Conservation (phyloP, 345 rosid species). For the Linum tenue region DNA sequence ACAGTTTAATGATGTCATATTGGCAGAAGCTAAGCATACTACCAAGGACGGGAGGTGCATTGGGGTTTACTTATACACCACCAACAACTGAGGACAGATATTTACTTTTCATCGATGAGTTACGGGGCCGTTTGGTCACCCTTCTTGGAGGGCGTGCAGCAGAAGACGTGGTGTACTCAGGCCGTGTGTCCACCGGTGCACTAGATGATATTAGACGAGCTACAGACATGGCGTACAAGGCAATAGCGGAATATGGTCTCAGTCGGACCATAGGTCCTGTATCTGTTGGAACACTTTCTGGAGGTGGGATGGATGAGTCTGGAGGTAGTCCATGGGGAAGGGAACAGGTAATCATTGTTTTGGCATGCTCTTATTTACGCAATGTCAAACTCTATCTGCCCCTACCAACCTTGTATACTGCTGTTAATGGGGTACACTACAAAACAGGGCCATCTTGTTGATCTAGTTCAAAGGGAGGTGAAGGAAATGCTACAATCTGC, state of each 20-base stretch:
- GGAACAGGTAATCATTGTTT: slow-evolving; percentile 51
- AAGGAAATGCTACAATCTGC: slow-evolving; percentile 69
- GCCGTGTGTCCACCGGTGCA: slow-evolving; percentile 79
- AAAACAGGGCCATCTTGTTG: slow-evolving; percentile 72
- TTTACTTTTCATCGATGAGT: slow-evolving; percentile 85
- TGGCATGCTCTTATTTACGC: slow-evolving; percentile 3
- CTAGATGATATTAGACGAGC: slow-evolving; percentile 94
- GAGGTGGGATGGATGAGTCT: slow-evolving; percentile 78
- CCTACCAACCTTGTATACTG: slow-evolving; percentile 9
- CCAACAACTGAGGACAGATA: slow-evolving; percentile 83
- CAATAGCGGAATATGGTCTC: slow-evolving; percentile 96
- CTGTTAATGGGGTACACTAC: slow-evolving; percentile 7
- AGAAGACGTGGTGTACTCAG: slow-evolving; percentile 81
- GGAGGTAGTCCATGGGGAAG: slow-evolving; percentile 70
- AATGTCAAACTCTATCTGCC: not conserved
- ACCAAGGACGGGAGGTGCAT: slow-evolving; percentile 95
- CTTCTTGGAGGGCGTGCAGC: slow-evolving; percentile 99
- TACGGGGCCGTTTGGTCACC: slow-evolving; percentile 88
- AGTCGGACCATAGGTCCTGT: slow-evolving; percentile 76
- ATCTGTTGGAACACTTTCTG: slow-evolving; percentile 72
- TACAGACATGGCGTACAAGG: slow-evolving; percentile 94
- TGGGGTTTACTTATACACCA: slow-evolving; percentile 83
- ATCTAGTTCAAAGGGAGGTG: slow-evolving; percentile 88
- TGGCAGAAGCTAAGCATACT: slow-evolving; percentile 86
- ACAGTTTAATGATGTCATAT: slow-evolving; percentile 5